Evolutionary conservation across 2,329 filamentous ascomycete genomes (phyloP), one percentile per base, ranked within the genome.

Genomic region (Pseudocercospora macadamiae): DNA sequence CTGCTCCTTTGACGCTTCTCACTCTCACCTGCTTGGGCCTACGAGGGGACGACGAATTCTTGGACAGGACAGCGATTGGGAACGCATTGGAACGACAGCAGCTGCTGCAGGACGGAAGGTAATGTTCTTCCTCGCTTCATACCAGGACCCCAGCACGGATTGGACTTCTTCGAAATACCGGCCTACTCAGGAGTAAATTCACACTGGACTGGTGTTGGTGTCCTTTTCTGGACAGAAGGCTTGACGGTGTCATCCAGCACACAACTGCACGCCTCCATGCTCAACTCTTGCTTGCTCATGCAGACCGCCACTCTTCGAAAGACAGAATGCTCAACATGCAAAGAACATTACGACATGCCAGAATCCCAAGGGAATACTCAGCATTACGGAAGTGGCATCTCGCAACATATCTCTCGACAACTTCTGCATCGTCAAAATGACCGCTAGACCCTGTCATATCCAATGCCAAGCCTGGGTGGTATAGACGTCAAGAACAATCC

Each of bases 1-100:
- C 52, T 32, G 37, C 36, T 37, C 47, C 34, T 47, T 55, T n/a
- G n/a, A n/a, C n/a, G n/a, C n/a, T n/a, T 28, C 51, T 45, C 37
- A 30, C 39, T 16, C 19, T 32, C 52, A 39, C 36, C 25, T 14
- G 19, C 37, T 26, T 19, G 37, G 37, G 39, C 19, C 23, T 25
- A 21, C 19, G 10, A 16, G 21, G n/a, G 42, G 19, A 32, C 47
- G 26, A 49, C 25, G n/a, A 23, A 18, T 21, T 32, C 28, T 30
- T 21, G 47, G 47, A 34, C 42, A 18, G 47, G n/a, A 28, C 18
- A 21, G n/a, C 19, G 47, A 3, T 49, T 34, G 47, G 26, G 9
- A 19, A 25, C 14, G 18, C 21, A n/a, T 18, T 6, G 45, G 25
- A 30, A 19, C 42, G n/a, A 47, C 44, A 23, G 44, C 44, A 47